phyloP scores from a whole-genome alignment of 768 basidiomycete species.

The Serendipita vermifera region DNA sequence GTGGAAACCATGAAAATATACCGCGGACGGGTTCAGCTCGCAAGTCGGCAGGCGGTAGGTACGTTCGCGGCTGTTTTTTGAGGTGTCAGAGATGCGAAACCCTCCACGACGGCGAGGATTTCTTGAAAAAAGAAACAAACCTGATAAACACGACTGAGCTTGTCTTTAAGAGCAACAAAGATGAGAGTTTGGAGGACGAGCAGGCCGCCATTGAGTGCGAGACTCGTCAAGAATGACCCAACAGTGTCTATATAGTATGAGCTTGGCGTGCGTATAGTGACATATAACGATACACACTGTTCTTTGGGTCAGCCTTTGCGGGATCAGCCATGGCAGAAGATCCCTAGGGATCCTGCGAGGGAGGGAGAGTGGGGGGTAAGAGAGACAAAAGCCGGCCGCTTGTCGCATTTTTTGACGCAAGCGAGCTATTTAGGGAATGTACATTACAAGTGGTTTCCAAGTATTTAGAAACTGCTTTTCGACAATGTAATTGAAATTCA shows the following conservation, averaged over 20 bases:
- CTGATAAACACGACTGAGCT: constrained; percentile 28
- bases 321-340: constrained; percentile 5
- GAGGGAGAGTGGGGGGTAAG: no score
- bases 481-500: no score
- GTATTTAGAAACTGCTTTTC: no score
- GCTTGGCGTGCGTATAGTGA: neutral
- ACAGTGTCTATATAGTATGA: constrained; percentile 21
- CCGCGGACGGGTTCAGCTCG: constrained; percentile 32
- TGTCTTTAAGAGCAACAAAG: constrained; percentile 44
- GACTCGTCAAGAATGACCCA: constrained; percentile 45
- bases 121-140: neutral
- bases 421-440: no score
- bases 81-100: constrained; percentile 15
- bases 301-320: neutral
- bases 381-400: no score
- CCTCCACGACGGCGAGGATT: neutral
- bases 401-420: no score
- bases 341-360: no score
- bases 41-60: constrained; percentile 36
- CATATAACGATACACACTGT: neutral
- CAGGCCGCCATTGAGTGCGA: constrained; percentile 42
- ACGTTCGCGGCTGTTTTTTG: constrained; percentile 51
- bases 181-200: constrained; percentile 37
- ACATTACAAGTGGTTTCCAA: no score
- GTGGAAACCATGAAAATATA: constrained; percentile 40